Conservation (phyloP, 768 basidiomycete species). For the Termitomyces sp. region DNA sequence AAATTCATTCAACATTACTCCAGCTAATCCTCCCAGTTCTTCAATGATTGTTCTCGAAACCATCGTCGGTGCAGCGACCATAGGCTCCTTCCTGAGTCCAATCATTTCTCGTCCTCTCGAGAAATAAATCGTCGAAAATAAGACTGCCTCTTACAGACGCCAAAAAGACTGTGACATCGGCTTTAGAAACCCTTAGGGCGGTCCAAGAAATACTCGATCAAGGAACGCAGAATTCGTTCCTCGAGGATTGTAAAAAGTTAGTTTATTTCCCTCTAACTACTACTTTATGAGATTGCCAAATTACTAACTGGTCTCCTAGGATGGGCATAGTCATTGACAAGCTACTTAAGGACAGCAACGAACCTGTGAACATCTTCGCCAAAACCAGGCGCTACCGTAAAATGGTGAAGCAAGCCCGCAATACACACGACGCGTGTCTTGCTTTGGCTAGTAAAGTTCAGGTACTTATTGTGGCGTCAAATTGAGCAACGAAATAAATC, state of each 20-base stretch:
- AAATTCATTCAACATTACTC: background rate
- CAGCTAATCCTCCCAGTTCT: background rate
- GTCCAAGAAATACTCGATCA: background rate
- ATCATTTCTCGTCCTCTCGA: background rate
- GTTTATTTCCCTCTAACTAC: background rate
- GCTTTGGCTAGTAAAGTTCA: background rate
- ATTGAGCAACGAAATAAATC: background rate
- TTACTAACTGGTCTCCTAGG: background rate
- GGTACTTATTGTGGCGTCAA: background rate
- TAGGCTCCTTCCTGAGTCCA: background rate
- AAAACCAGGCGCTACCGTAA: background rate
- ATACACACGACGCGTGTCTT: background rate
- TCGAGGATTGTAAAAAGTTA: background rate
- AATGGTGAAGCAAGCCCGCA: background rate
- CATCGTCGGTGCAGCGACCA: background rate
- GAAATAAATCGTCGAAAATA: background rate
- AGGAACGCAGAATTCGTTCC: background rate
- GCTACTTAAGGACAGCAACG: background rate
- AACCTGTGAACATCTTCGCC: background rate
- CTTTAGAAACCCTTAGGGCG: background rate
- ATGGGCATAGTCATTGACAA: background rate
- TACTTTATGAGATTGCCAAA: background rate
- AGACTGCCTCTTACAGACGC: background rate
- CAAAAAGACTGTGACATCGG: background rate
- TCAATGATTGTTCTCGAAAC: background rate